Evolutionary conservation across 768 basidiomycete genomes (phyloP), one percentile per base, ranked within the genome.

Genomic region (Dacryopinax spathularia): DNA sequence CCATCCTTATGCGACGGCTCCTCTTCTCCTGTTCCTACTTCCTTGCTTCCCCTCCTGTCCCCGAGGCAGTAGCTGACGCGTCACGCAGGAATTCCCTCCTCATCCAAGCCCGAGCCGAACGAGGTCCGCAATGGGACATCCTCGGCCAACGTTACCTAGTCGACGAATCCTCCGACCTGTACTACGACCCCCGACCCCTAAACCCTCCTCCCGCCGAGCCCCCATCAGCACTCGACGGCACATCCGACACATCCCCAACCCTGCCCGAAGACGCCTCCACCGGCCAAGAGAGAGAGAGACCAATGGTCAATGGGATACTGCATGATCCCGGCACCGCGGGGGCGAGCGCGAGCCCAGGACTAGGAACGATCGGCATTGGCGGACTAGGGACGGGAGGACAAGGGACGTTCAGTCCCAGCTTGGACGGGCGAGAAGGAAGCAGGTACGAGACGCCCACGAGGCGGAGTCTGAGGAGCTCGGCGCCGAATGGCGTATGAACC

Each of bases 41-140:
- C 18, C 39, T 22, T 41, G 18, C 39, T 41, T 22, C 39, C 39
- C 22, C 39, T 41, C 39, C 39, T 6, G 5, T 4, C 16, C 7
- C 39, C 39, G 18, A 56, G 25, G 25, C 10, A 56, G n/a, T n/a
- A n/a, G n/a, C n/a, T n/a, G 84, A 83, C 69, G 87, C 89, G 10
- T 89, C 87, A 10, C 87, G 89, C 67, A 91, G 89, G 89, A 91
- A 91, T 68, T 90, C 89, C 0, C 68, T 89, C 62, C 77, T 91
- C 48, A 80, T 83, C 65, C 86, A 84, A 29, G 89, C 89, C 2
- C 81, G 89, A 35, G 89, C 89, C 7, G 84, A 87, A 64, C 78
- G 89, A 65, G 89, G 89, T 0, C 89, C 89, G 2, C 89, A 90
- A 69, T 91, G 89, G 89, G 89, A 91, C 71, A 78, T 90, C 36